Base-by-base conservation (phyloP, 345 rosid species). In the Clarkia xantiana region DNA sequence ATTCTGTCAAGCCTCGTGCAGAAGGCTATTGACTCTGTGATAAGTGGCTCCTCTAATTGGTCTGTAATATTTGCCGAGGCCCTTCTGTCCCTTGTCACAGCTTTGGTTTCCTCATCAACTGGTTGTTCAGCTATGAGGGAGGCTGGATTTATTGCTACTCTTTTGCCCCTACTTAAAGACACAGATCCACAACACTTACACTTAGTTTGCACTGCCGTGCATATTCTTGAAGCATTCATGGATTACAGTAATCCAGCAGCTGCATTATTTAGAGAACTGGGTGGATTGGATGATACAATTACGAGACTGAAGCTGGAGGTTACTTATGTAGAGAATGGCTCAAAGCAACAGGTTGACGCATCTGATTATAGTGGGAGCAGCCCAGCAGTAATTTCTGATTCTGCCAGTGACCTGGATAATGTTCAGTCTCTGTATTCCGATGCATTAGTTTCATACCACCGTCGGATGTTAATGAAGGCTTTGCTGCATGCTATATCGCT, bases 51-150 rank as follows among this genome's bases (percentile, higher is more conserved):
- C 54, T 76, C 88, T 10, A 83, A 76, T 56, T 79, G 77, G 82
- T 76, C 96, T 69, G 81, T 86, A 47, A 81, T 66, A 50, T 83
- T 83, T 73, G 86, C 94, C 13, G 96, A 90, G 73, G 93, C 96
- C 49, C 67, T 90, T 39, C 64, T 90, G 53, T 86, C 94, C 55
- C 91, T 90, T 64, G 84, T 86, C 47, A 83, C 96, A 47, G 86
- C 82, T 49, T 62, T 90, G 78, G 97, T 79, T 54, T 80, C 97
- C 49, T 81, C 96, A 43, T 79, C 94, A 20, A 81, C 94, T 6
- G 83, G 96, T 52, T 86, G 97, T 59, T 79, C 96, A 9, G 96
- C 96, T 44, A 76, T 90, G 93, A 83, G 88, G 40, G 96, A 90
- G 63, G 94, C 94, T 43, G 97, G 94, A 47, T 81, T 90, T 63